Evolutionary conservation across 805 yeast genomes (phyloP).

Genomic region (Suhomyces kilbournensis): DNA sequence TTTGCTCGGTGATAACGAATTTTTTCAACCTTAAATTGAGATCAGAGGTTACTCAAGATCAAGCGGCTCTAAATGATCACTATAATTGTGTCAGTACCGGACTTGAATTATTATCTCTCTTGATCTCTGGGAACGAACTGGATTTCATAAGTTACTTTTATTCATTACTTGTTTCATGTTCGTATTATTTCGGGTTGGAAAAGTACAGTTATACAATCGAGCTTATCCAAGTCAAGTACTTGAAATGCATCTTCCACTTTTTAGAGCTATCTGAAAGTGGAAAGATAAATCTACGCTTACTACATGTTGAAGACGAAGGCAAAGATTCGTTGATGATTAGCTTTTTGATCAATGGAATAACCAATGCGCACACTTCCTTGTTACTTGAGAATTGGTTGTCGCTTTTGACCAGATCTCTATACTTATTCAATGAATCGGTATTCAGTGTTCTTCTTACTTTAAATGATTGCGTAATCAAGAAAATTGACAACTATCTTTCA

Average conservation of each 20-base stretch:
- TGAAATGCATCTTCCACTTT: constrained; percentile 26
- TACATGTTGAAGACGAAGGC: constrained; percentile 29
- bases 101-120: constrained; percentile 38
- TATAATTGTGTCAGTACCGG: constrained; percentile 33
- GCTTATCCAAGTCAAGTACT: constrained; percentile 23
- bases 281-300: constrained; percentile 24
- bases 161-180: constrained; percentile 35
- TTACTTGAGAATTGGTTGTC: constrained; percentile 47
- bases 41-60: constrained; percentile 17
- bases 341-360: constrained; percentile 50
- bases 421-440: constrained; percentile 49
- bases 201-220: constrained; percentile 21
- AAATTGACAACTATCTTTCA: constrained; percentile 32
- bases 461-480: constrained; percentile 48
- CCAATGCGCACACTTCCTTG: constrained; percentile 40
- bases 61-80: constrained; percentile 14
- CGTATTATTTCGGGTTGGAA: constrained; percentile 17
- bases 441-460: constrained; percentile 55
- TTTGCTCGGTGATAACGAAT: constrained; percentile 44
- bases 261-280: constrained; percentile 29
- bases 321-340: constrained; percentile 35
- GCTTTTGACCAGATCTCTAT: constrained; percentile 50
- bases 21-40: constrained; percentile 38
- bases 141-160: constrained; percentile 47
- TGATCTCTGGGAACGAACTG: constrained; percentile 57